Evolutionary conservation across 2,329 filamentous ascomycete genomes (phyloP), one percentile per base, ranked within the genome.

Genomic region (Blumeria hordei): DNA sequence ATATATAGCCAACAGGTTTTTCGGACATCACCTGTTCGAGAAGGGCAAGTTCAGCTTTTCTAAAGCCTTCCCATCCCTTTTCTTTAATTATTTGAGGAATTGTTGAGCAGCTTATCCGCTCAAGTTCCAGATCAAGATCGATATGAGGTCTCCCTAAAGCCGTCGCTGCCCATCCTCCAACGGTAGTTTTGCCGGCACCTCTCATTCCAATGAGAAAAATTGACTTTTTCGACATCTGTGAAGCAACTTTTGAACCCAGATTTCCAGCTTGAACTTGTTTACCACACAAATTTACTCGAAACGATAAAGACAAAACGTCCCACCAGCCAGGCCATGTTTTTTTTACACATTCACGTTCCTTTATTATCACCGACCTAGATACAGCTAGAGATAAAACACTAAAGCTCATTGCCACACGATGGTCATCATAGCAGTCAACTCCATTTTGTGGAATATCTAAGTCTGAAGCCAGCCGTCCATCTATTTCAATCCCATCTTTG

Each of bases 251-350:
- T 56, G 67, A 67, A 54, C 64, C 60, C 11, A 64, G 61, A 34
- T 67, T 69, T 10, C 67, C 63, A 28, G 68, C 67, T 49, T 66
- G 65, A 34, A 62, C 57, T 44, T 65, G 87, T 37, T 81, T 77
- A 11, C 92, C 92, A 57, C 81, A 76, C n/a, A 96, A 71, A 33
- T 74, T 69, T 33, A 85, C 84, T 36, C 80, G 74, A 71, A 95
- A 98, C 12, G 78, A 76, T 60, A 84, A 79, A 21, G 81, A 81
- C 55, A 96, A 70, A 16, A 81, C 79, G 67, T 98, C 92, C 92
- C 92, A 98, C 87, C 92, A 98, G 9, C 90, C 92, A 0, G 92
- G 92, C 92, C 92, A 98, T 2, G 92, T 98, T 73, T 98, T 98
- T 43, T 85, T 88, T 2, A 87, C 85, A 66, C 92, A 98, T 63